Percentiles rank a stretch among this genome's conserved stretches.
These are phyloP conservation scores for Chamaecrista fasciculata DNA, from an alignment of 306 rosid species.

Conservation along the genomic window DNA sequence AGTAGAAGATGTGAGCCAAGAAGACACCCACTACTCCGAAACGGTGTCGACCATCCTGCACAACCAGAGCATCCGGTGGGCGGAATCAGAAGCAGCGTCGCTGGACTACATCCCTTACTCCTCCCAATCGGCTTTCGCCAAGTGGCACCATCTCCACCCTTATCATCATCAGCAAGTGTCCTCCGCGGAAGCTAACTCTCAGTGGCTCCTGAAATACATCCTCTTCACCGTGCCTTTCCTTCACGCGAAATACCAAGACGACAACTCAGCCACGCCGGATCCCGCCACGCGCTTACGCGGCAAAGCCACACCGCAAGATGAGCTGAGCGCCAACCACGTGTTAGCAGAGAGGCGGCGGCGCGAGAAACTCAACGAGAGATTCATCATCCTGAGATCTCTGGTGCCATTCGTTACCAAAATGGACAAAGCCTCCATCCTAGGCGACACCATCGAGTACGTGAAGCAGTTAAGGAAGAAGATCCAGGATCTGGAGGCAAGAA, in stretches of 20 bases:
- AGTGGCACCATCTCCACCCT: constrained; percentile 34
- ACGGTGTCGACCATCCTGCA: constrained; percentile 72
- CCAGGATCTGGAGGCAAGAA: constrained; percentile 70
- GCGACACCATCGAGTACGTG: constrained; percentile 89
- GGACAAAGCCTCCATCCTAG: constrained; percentile 92
- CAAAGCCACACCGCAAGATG: constrained; percentile 68
- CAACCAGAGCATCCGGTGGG: constrained; percentile 46
- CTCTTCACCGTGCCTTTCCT: constrained; percentile 68
- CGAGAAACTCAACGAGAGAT: constrained; percentile 83
- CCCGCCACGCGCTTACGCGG: constrained; percentile 35
- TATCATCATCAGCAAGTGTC: constrained; percentile 36
- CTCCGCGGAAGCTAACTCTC: constrained; percentile 38
- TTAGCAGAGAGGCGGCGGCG: constrained; percentile 79
- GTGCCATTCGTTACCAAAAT: constrained; percentile 91
- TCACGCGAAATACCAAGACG: constrained; percentile 60
- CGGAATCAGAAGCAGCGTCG: constrained; percentile 35
- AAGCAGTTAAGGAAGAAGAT: constrained; percentile 70
- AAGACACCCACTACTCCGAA: constrained; percentile 79
- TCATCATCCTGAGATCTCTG: constrained; percentile 69
- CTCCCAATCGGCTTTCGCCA: constrained; percentile 61
- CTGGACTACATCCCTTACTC: constrained; percentile 35
- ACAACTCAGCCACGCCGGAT: constrained; percentile 40
- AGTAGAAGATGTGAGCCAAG: constrained; percentile 55
- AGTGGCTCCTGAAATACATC: constrained; percentile 73
- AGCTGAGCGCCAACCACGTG: constrained; percentile 80